Evolutionary conservation across 1,284 basidiomycete genomes (phyloP), one percentile per base, ranked within the genome.

Genomic region (Gymnopus androsaceus): DNA sequence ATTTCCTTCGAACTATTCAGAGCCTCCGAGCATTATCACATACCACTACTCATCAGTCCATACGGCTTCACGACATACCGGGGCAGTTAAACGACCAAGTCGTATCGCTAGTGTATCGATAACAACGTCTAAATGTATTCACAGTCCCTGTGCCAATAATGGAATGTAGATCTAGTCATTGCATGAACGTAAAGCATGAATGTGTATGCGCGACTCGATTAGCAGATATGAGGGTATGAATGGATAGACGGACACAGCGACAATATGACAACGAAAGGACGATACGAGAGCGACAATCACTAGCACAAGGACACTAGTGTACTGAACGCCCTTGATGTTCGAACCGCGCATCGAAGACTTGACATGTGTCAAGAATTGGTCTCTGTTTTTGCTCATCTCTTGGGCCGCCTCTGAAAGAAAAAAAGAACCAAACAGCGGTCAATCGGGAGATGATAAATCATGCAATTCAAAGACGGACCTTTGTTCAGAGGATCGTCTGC

Each of bases 401-500:
- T 92, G 85, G 7, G 95, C 95, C n/a, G 95, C 95, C 72, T 96
- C 95, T 98, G 80, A 45, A 45, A 21, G 17, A 28, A 7, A 21
- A 15, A n/a, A n/a, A n/a, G n/a, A n/a, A n/a, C n/a, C n/a, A n/a
- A n/a, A n/a, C n/a, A n/a, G n/a, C n/a, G n/a, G n/a, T 27, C 21
- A 23, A 33, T 56, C 37, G 59, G 19, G 4, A 14, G 15, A 48
- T 14, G 28, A 47, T 41, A 21, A 57, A 15, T 48, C 33, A 21
- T 56, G 42, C 28, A 25, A 17, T 33, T 23, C n/a, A 23, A 34
- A 17, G 21, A 70, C 84, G 41, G 60, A 94, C 96, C 96, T 76
- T 99, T 99, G 81, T 99, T 99, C 65, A 99, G 72, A 23, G 97
- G 97, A 75, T 99, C 97, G 67, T 98, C 96, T 33, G 97, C 91